These are phyloP conservation scores for Malus hybrid DNA, from an alignment of 331 rosid genomes.

Conservation along the genomic window DNA sequence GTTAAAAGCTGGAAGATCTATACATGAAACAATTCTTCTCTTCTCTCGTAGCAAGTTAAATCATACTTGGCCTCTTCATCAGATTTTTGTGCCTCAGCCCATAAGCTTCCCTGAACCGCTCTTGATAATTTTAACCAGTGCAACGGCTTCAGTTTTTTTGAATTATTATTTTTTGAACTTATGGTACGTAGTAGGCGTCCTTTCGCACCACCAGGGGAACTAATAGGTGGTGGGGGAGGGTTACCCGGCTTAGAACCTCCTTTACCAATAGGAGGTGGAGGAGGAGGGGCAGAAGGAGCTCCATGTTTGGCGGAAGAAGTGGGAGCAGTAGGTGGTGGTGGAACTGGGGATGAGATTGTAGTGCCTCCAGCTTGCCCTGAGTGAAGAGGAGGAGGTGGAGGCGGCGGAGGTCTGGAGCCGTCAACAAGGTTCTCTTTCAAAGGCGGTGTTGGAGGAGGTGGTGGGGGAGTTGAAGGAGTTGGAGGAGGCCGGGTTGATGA, in stretches of 20 bases:
- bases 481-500: conserved; percentile 20
- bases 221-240: conserved; percentile 29
- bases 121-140: conserved; percentile 86
- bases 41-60: conserved; percentile 5
- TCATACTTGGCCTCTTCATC: conserved; percentile 77
- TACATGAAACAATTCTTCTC: conserved; percentile 13
- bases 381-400: conserved; percentile 41
- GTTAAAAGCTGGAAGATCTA: conserved; percentile 16
- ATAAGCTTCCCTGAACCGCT: conserved; percentile 87
- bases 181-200: conserved; percentile 51
- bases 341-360: conserved; percentile 28
- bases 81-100: conserved; percentile 84
- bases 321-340: conserved; percentile 33
- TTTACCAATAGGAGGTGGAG: conserved; percentile 42
- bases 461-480: conserved; percentile 37
- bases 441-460: conserved; percentile 51
- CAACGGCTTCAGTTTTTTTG: conserved; percentile 84
- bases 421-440: conserved; percentile 25
- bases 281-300: conserved; percentile 55
- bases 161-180: conserved; percentile 38
- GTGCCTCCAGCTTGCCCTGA: conserved; percentile 20
- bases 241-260: conserved; percentile 36
- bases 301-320: conserved; percentile 3
- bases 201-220: conserved; percentile 29
- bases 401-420: conserved; percentile 35